Evolutionary conservation across 768 basidiomycete species (phyloP), one percentile per base, ranked within the genome.

Genomic region (Leccinum subgranulosum): DNA sequence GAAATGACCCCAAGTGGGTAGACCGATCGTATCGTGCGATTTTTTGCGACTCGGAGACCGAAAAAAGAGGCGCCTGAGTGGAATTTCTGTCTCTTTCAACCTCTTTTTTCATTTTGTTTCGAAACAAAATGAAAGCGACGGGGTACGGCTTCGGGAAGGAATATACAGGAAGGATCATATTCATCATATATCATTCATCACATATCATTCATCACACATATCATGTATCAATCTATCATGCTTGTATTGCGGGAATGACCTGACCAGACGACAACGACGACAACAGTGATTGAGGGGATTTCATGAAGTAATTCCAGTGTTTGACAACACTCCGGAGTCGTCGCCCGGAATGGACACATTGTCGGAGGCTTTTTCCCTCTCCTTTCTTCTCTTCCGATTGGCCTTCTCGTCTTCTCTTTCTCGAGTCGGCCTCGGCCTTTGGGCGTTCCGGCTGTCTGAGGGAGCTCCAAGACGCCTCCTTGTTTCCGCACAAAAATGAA

Each of bases 1-100:
- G 3, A 19, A 11, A 43, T 4, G 12, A 28, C 10, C 33, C 45
- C 41, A 58, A 33, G 10, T 4, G 6, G 57, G 29, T 6, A 54
- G 45, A 53, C 62, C 62, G 62, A 46, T 58, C 33, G 34, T 34
- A 54, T 63, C 62, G 62, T 51, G 54, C 19, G 60, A 60, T 10
- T 55, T 51, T 36, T 51, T 17, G 17, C 3, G n/a, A 43, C 41
- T 19, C 41, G 41, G 19, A 36, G 28, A 51, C 39, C 34, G 28
- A 53, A 39, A 52, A 21, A 51, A 12, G 29, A 29, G n/a, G 12
- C 11, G 47, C 25, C 15, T 39, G 34, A 47, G 23, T 25, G 25
- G 25, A 27, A 27, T 27, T 3, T 36, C 3, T 36, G 36, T 29
- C 1, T 29, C 29, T 10, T 29, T 29, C 29, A 31, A n/a, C 8